phyloP scores from a whole-genome alignment of 164 flowering plant species.

The Vitis labrusca region DNA sequence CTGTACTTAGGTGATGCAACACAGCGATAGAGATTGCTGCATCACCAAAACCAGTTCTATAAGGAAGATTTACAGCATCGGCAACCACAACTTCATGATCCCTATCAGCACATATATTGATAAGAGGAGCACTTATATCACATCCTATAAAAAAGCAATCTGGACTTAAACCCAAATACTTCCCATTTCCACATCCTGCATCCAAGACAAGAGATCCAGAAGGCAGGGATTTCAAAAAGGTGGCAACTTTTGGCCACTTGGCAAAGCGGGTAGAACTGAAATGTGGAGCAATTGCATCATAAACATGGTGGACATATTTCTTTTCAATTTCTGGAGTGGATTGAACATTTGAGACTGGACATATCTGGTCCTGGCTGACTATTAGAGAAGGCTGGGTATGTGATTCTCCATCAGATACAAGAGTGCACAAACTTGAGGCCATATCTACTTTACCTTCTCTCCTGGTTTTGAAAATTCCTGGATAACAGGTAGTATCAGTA shows the following conservation, averaged over 20 bases:
- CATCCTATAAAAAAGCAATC: constrained; percentile 78
- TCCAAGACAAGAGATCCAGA: constrained; percentile 74
- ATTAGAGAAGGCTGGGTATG: constrained; percentile 15
- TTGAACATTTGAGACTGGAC: constrained; percentile 37
- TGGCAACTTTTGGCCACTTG: constrained; percentile 94
- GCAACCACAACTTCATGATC: constrained; percentile 91
- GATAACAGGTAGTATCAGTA: constrained; percentile 6
- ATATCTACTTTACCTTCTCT: constrained; percentile 29
- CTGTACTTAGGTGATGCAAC: constrained; percentile 89
- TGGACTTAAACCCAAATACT: constrained; percentile 81
- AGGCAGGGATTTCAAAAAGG: constrained; percentile 63
- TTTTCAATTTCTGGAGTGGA: constrained; percentile 89
- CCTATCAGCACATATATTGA: constrained; percentile 72
- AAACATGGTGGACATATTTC: constrained; percentile 91
- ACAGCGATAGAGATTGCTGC: constrained; percentile 98
- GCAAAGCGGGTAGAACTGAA: constrained; percentile 94
- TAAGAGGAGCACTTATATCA: constrained; percentile 82
- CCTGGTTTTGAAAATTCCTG: constrained; percentile 29
- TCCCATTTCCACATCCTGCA: constrained; percentile 98
- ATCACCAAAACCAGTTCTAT: constrained; percentile 77
- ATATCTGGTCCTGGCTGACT: constrained; percentile 7
- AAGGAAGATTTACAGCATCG: constrained; percentile 93
- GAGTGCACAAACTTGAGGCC: constrained; percentile 21
- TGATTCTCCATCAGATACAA: constrained; percentile 23
- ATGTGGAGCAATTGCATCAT: constrained; percentile 98